Conservation (phyloP, 78 protist genomes). For the Blattamonas nauphoetae region DNA sequence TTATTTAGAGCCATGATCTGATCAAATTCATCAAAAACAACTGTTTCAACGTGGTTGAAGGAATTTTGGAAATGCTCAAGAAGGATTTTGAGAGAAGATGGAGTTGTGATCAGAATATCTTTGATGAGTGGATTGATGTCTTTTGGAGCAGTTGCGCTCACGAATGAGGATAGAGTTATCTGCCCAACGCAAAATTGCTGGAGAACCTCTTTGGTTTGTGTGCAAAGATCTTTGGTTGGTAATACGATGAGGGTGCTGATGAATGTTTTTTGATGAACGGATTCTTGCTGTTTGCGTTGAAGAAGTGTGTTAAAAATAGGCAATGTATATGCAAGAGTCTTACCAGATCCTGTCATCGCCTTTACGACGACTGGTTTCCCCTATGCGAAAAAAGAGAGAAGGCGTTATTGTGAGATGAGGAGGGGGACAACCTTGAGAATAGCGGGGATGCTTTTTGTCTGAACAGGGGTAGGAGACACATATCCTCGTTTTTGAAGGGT, state of each 20-base stretch:
- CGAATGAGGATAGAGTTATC: not conserved
- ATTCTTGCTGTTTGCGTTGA: too few relatives aligned
- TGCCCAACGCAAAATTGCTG: not conserved
- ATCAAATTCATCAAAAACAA: not conserved
- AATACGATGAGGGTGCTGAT: not conserved
- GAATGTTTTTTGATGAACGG: too few relatives aligned
- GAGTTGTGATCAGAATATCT: not conserved
- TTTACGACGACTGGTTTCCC: too few relatives aligned
- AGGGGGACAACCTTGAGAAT: too few relatives aligned
- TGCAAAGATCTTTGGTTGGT: not conserved
- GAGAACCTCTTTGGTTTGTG: not conserved
- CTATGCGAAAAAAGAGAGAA: too few relatives aligned
- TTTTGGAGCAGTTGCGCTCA: not conserved
- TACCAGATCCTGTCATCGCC: too few relatives aligned
- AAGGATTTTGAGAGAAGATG: not conserved
- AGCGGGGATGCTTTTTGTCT: too few relatives aligned
- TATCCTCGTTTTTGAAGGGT: too few relatives aligned
- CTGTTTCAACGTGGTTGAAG: not conserved
- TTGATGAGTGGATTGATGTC: not conserved
- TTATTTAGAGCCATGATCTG: not conserved
- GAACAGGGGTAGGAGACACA: too few relatives aligned
- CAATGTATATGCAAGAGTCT: too few relatives aligned
- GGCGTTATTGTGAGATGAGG: too few relatives aligned
- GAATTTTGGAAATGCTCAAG: not conserved
- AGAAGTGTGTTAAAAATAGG: too few relatives aligned